Conservation (phyloP, 1,139 yeast species). For the Pichia sp. region DNA sequence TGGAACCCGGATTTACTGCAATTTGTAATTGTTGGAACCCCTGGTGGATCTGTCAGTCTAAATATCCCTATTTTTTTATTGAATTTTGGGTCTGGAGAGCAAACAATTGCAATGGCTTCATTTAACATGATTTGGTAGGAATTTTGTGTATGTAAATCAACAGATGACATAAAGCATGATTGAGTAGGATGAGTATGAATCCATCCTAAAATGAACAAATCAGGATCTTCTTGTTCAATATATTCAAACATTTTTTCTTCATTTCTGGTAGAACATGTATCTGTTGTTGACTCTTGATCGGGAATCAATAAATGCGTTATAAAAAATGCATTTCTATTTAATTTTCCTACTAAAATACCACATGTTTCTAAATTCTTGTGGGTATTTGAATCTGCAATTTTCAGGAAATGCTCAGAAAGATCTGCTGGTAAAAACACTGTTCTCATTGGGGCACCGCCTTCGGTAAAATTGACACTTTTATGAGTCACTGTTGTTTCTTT, state of each 20-base stretch:
- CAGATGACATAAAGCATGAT: constrained; percentile 51
- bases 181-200: constrained; percentile 65
- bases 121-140: constrained; percentile 61
- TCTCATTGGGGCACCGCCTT: constrained; percentile 44
- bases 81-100: constrained; percentile 38
- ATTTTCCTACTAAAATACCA: constrained; percentile 52
- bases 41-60: constrained; percentile 55
- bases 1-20: constrained; percentile 44
- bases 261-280: constrained; percentile 48
- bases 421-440: constrained; percentile 39
- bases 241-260: constrained; percentile 47
- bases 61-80: constrained; percentile 44
- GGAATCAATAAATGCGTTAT: constrained; percentile 52
- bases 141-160: constrained; percentile 56
- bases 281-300: constrained; percentile 47
- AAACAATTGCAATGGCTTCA: constrained; percentile 56
- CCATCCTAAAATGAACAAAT: constrained; percentile 53
- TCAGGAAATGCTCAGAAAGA: constrained; percentile 34
- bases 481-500: constrained; percentile 23
- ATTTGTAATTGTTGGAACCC: constrained; percentile 40
- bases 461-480: constrained; percentile 35
- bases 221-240: constrained; percentile 38
- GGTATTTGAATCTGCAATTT: constrained; percentile 40
- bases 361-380: constrained; percentile 46
- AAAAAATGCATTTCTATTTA: constrained; percentile 49